phyloP scores from a whole-genome alignment of 345 rosid species.

The Microcos paniculata region DNA sequence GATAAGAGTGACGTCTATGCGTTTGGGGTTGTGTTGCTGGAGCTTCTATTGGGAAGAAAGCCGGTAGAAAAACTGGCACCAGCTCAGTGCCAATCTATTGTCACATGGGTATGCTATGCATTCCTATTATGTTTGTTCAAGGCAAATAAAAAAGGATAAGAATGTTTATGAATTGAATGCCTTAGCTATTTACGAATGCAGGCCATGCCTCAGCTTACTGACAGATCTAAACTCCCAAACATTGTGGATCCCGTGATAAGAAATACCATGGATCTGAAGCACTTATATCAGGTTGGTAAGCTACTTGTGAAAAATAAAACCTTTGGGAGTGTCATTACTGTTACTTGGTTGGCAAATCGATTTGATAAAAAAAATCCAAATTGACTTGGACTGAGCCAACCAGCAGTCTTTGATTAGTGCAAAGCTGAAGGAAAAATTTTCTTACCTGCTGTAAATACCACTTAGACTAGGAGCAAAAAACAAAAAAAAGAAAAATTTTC shows the following conservation, averaged over 20 bases:
- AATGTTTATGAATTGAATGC: constrained; percentile 1
- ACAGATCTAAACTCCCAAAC: constrained; percentile 78
- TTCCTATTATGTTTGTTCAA: constrained; percentile 2
- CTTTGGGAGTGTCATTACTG: background rate
- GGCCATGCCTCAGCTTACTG: constrained; percentile 99
- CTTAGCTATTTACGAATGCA: constrained; percentile 30
- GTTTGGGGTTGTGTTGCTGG: constrained; percentile 92
- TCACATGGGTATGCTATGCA: constrained; percentile 76
- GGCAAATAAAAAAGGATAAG: background rate
- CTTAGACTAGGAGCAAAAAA: too few relatives aligned
- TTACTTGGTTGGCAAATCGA: background rate
- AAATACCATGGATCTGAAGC: constrained; percentile 77
- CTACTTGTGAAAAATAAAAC: background rate
- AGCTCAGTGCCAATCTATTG: constrained; percentile 86
- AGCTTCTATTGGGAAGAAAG: constrained; percentile 79
- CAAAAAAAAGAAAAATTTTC: too few relatives aligned
- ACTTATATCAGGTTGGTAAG: constrained; percentile 79
- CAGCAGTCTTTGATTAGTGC: background rate
- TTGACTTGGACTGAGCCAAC: background rate
- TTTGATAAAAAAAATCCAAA: background rate
- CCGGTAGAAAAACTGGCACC: constrained; percentile 89
- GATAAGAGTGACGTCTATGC: constrained; percentile 99
- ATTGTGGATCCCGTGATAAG: constrained; percentile 79
- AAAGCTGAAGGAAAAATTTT: background rate
- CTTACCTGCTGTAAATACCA: too few relatives aligned